These are phyloP conservation scores for Mucor piriformis DNA, from an alignment of 371 early-diverging fungal genomes.

Conservation along the genomic window DNA sequence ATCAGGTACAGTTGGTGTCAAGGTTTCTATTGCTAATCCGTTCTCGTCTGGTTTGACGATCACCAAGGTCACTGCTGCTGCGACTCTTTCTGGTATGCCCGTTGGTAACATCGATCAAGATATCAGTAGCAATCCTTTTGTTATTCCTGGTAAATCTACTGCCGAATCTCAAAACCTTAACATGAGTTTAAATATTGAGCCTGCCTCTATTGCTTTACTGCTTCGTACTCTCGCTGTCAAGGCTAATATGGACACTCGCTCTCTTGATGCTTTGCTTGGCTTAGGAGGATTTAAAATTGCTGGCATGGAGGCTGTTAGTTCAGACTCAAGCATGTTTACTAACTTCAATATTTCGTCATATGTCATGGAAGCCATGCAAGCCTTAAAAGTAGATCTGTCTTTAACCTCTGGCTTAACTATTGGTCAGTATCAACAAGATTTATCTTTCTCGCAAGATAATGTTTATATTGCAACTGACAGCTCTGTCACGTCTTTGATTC, in stretches of 20 bases:
- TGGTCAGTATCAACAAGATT: slow-evolving; percentile 53
- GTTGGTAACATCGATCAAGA: slow-evolving; percentile 60
- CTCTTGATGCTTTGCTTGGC: slow-evolving; percentile 57
- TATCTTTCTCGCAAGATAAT: slow-evolving; percentile 55
- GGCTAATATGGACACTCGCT: slow-evolving; percentile 44
- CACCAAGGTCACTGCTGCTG: slow-evolving; percentile 50
- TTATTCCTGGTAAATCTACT: slow-evolving; percentile 38
- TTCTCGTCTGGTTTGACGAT: slow-evolving; percentile 56
- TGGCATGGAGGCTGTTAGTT: slow-evolving; percentile 39
- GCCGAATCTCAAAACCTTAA: slow-evolving; percentile 34
- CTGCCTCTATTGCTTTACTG: slow-evolving; percentile 46
- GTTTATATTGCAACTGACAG: slow-evolving; percentile 50
- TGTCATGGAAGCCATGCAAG: slow-evolving; percentile 55
- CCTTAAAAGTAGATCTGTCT: slow-evolving; percentile 55
- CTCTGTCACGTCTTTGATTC: slow-evolving; percentile 50
- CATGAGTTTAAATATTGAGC: slow-evolving; percentile 50
- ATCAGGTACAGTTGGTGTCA: slow-evolving; percentile 52
- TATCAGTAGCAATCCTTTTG: slow-evolving; percentile 46
- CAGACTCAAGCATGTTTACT: slow-evolving; percentile 42
- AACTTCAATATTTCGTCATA: slow-evolving; percentile 55
- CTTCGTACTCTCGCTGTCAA: slow-evolving; percentile 53
- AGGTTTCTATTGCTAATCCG: slow-evolving; percentile 60
- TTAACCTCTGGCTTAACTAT: slow-evolving; percentile 52
- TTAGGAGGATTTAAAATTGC: slow-evolving; percentile 50
- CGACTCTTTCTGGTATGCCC: slow-evolving; percentile 53